Base-by-base conservation (phyloP, 352 stramenopile genomes). In the Bremia lactucae region DNA sequence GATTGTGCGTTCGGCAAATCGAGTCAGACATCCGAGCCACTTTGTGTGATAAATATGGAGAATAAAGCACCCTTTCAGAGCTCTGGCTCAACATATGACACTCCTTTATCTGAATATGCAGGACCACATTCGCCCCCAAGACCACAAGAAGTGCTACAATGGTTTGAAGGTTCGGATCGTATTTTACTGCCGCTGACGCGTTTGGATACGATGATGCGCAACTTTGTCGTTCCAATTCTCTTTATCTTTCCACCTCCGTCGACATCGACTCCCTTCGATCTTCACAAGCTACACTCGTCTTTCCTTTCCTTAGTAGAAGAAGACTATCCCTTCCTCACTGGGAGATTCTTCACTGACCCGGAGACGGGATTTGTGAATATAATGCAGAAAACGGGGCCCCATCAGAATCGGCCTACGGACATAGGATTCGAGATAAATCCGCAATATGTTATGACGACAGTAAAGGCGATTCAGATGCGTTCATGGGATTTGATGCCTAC, bases 281-380 rank as follows among this genome's bases (percentile, higher is more conserved):
- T 78, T 36, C 39, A 68, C 21, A 61, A 52, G 20, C 33, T 85
- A 6, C 59, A 69, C 7, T 33, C 22, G 0, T 56, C 67, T 0
- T 71, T 81, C 40, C 3, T 62, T 9, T 22, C 38, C 2, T 37
- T 70, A 4, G 48, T 79, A 4, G 36, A 68, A 13, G 36, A 74
- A 19, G 69, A 83, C 42, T 85, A 81, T 38, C 48, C 58, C 2
- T 55, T 77, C 34, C 33, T 85, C 2, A 36, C 63, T 11, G 72
- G 69, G 7, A 36, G 64, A 16, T 35, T 70, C 2, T 23, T 52
- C 23, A 38, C 65, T 3, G 46, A 82, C 7, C 35, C 40, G 1
- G 43, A 36, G 0, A 71, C 50, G 0, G 62, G 67, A 13, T 35
- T 56, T 15, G 52, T 65, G 16, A 61, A 46, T 47, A 46, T 78